Percentiles rank a stretch among this genome's conserved stretches.
Conservation (phyloP, 2,329 filamentous ascomycete species). For the Colletotrichum liriopes region DNA sequence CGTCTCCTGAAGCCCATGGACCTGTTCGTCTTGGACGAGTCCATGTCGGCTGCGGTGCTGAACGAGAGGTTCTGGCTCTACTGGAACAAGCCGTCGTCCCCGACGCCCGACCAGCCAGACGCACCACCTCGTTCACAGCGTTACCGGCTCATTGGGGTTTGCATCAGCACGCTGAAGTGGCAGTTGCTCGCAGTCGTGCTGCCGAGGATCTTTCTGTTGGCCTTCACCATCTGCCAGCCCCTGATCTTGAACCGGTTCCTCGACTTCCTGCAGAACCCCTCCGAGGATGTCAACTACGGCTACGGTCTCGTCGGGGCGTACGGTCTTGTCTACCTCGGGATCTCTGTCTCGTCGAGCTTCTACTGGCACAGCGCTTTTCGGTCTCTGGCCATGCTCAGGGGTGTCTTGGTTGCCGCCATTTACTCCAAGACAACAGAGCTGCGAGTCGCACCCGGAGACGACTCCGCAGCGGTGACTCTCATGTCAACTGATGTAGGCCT, state of each 20-base stretch:
- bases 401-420: conserved; percentile 47
- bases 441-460: conserved; percentile 41
- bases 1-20: conserved; percentile 54
- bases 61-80: conserved; percentile 50
- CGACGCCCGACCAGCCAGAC: not conserved
- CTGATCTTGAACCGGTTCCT: conserved; percentile 54
- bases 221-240: conserved; percentile 56
- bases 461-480: conserved; percentile 47
- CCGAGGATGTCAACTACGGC: conserved; percentile 49
- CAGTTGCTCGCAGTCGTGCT: conserved; percentile 50
- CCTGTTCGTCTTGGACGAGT: conserved; percentile 49
- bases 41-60: conserved; percentile 51
- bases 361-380: conserved; percentile 47
- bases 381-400: conserved; percentile 48
- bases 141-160: conserved; percentile 49
- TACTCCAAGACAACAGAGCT: conserved; percentile 47
- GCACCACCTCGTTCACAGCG: conserved; percentile 7
- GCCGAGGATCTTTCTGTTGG: conserved; percentile 52
- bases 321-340: conserved; percentile 58
- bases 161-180: conserved; percentile 49
- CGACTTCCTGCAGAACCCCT: conserved; percentile 49
- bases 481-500: conserved; percentile 51
- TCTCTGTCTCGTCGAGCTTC: conserved; percentile 52
- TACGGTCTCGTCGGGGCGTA: conserved; percentile 60
- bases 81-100: conserved; percentile 49